These are phyloP conservation scores for Paraleonurus japonicus DNA, from an alignment of 257 asterid genomes.

Conservation along the genomic window DNA sequence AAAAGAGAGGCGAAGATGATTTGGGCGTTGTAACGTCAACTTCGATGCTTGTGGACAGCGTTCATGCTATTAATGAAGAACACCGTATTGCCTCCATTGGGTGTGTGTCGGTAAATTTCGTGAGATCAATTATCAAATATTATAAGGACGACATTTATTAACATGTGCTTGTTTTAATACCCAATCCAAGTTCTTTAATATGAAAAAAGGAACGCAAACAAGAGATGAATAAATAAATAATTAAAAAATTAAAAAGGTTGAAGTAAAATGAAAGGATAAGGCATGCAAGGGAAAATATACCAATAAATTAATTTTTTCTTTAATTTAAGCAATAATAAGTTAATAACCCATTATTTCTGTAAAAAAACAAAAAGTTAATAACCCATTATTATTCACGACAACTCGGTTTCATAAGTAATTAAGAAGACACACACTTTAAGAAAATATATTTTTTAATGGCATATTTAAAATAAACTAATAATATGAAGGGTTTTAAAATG, in stretches of 20 bases:
- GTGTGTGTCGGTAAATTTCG: not conserved
- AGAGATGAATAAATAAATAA: not conserved
- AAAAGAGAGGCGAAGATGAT: constrained; percentile 12
- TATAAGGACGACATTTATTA: too few species aligned
- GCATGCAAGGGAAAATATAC: constrained; percentile 15
- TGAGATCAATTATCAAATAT: not conserved
- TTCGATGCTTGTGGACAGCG: constrained; percentile 19
- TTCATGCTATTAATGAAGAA: constrained; percentile 12
- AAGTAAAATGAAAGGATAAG: not conserved
- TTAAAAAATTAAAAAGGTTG: not conserved
- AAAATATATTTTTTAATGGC: too few species aligned
- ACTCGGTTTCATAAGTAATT: too few species aligned
- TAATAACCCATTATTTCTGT: constrained; percentile 4
- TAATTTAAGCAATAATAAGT: too few species aligned
- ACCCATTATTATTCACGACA: too few species aligned
- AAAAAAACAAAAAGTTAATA: too few species aligned
- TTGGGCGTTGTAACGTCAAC: constrained; percentile 16
- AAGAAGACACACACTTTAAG: too few species aligned
- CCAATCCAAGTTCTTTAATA: too few species aligned
- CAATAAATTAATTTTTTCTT: not conserved
- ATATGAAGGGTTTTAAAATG: too few species aligned
- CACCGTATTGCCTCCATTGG: not conserved
- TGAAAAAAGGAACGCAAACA: not conserved
- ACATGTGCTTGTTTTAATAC: too few species aligned
- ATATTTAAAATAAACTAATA: too few species aligned